A percentile compares a stretch with the other conserved stretches of the same genome.
phyloP scores from a whole-genome alignment of 2,329 filamentous ascomycete genomes.

The Gnomoniopsis sp. region DNA sequence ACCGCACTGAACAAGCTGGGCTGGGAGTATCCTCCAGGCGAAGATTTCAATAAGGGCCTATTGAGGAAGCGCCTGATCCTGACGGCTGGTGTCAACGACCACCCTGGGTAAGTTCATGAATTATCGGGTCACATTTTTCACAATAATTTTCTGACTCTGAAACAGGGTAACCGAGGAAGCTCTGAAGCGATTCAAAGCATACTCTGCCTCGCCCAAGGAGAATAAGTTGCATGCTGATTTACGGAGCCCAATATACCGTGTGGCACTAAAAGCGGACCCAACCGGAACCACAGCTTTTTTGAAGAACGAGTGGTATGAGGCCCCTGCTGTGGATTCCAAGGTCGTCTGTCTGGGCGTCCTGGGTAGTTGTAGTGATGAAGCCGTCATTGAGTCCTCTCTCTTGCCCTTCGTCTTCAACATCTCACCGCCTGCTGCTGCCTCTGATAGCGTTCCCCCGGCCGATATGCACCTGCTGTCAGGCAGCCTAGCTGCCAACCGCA shows the following conservation, averaged over 20 bases:
- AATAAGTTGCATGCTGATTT: conserved; percentile 77
- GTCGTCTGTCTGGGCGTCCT: conserved; percentile 78
- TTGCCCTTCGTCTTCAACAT: conserved; percentile 76
- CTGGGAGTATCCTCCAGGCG: conserved; percentile 75
- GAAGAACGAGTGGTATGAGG: conserved; percentile 80
- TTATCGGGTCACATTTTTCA: background rate
- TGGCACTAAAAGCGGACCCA: conserved; percentile 68
- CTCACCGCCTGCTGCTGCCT: conserved; percentile 44
- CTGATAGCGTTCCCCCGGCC: conserved; percentile 70
- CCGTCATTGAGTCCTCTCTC: conserved; percentile 63
- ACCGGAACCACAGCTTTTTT: conserved; percentile 68
- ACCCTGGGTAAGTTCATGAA: conserved; percentile 59
- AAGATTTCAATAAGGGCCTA: conserved; percentile 79
- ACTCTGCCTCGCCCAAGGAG: conserved; percentile 64
- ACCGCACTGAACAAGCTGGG: conserved; percentile 75
- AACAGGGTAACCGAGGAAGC: conserved; percentile 68
- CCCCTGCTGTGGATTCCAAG: conserved; percentile 85
- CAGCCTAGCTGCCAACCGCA: conserved; percentile 68
- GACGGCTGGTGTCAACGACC: conserved; percentile 71
- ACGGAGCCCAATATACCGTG: conserved; percentile 74
- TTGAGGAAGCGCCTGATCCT: conserved; percentile 78
- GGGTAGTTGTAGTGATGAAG: conserved; percentile 66
- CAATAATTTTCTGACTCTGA: conserved; percentile 1
- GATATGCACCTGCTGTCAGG: conserved; percentile 83
- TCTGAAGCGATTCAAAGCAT: conserved; percentile 75